Conservation (phyloP, 73 alveolate species). For the Tetrahymena thermophila region DNA sequence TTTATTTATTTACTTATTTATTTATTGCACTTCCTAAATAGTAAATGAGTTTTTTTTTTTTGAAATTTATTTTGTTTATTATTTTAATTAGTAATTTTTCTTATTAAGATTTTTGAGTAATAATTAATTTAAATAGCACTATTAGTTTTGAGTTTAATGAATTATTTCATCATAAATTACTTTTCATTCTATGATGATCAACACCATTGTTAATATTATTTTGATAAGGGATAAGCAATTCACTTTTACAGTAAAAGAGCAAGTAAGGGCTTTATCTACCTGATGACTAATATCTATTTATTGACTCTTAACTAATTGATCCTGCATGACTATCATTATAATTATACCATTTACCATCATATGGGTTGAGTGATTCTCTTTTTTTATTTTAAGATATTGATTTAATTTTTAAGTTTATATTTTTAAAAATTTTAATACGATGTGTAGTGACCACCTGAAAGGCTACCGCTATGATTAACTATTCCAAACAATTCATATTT, state of each 20-base stretch:
- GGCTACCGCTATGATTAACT: constrained; percentile 43
- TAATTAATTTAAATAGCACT: no score
- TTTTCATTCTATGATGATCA: background rate
- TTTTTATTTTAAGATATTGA: no score
- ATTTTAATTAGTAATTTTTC: no score
- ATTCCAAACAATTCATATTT: constrained; percentile 20
- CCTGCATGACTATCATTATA: constrained; percentile 39
- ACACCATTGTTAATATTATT: background rate
- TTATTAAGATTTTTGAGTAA: no score
- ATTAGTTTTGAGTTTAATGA: no score
- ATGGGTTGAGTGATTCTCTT: constrained; percentile 31
- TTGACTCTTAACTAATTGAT: background rate
- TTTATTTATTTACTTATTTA: no score
- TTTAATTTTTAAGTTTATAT: no score
- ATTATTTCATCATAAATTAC: background rate
- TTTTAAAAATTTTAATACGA: background rate
- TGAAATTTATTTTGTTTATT: no score
- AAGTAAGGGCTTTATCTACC: constrained; percentile 40
- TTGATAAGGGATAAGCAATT: background rate
- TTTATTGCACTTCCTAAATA: no score
- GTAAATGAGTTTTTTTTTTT: no score
- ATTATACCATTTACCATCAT: constrained; percentile 29
- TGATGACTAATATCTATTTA: constrained; percentile 4
- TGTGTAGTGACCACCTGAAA: constrained; percentile 45
- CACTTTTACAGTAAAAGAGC: constrained; percentile 8